Base-by-base conservation (phyloP, 257 asterid species). In the Scutellaria barbata region DNA sequence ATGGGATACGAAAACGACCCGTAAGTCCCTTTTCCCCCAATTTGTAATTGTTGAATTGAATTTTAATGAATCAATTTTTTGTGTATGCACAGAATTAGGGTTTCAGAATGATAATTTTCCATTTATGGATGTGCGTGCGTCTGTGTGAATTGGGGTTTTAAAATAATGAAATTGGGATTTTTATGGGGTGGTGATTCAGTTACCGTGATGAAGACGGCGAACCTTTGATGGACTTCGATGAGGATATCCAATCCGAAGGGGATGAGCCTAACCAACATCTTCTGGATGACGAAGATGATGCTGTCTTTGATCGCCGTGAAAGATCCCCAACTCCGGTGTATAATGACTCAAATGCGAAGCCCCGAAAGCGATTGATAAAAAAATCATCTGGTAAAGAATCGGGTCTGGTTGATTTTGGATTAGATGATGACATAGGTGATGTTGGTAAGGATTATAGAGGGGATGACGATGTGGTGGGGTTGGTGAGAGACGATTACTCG, bases 131-230 rank as follows among this genome's bases (percentile, higher is more conserved):
- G 67, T 40, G 9, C 25, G 20, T 30, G 65, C 43, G 33, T 60
- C 20, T 47, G 74, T 65, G 51, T 71, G 62, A 72, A 48, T 67
- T 64, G 25, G 68, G 60, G 56, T 79, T 66, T 66, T 41, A 62
- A 40, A 46, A 40, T 62, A 12, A 63, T 67, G 47, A 8, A 43
- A 43, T 73, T 45, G 63, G 22, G 6, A 14, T 65, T 58, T 40
- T 71, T 17, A 22, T 73, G 58, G 56, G 83, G 45, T 9, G 40
- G 55, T 66, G 52, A 74, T 81, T 69, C 84, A 90, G 97, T 63
- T 86, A 87, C 74, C 76, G 85, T 12, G 96, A 91, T 76, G 99
- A 94, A 73, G 97, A 94, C 20, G 97, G 99, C 18, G 99, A 91
- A 87, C 96, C 95, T 2, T 78, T 94, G 89, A 85, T 94, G 91